Evolutionary conservation across 2,329 filamentous ascomycete genomes (phyloP).

Genomic region (Aspergillus nomiae): DNA sequence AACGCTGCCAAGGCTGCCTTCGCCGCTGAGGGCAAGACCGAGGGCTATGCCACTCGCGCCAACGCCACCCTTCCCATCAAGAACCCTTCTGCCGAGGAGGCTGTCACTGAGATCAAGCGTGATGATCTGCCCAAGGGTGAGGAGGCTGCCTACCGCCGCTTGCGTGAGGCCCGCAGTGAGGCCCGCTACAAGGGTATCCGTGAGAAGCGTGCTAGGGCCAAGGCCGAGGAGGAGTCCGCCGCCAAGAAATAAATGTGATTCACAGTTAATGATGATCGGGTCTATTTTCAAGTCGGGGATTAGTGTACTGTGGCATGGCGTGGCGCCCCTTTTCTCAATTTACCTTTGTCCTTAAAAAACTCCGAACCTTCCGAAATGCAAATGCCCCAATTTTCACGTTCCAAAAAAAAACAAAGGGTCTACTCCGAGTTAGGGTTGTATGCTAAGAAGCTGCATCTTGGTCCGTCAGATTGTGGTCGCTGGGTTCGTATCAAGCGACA

Average conservation of each 20-base stretch:
- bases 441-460: background rate
- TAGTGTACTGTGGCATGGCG: constrained; percentile 41
- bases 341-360: constrained; percentile 38
- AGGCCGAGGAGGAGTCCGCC: constrained; percentile 66
- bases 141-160: constrained; percentile 82
- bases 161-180: constrained; percentile 82
- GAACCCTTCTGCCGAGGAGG: constrained; percentile 59
- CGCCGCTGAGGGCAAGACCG: constrained; percentile 51
- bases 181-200: constrained; percentile 78
- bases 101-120: constrained; percentile 76
- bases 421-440: background rate
- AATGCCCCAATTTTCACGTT: constrained; percentile 33
- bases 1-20: constrained; percentile 65
- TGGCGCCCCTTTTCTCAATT: constrained; percentile 36
- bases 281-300: constrained; percentile 39
- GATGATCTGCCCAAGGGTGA: constrained; percentile 76
- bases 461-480: background rate
- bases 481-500: background rate
- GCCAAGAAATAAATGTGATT: constrained; percentile 54
- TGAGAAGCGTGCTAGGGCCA: constrained; percentile 91
- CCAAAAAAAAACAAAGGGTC: constrained; percentile 1
- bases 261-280: constrained; percentile 43
- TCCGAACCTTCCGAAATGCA: constrained; percentile 41
- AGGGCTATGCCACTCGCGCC: constrained; percentile 56
- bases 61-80: constrained; percentile 70